Evolutionary conservation across 2,329 filamentous ascomycete species (phyloP), one percentile per base, ranked within the genome.

Genomic region (Phyllosticta citribraziliensis): DNA sequence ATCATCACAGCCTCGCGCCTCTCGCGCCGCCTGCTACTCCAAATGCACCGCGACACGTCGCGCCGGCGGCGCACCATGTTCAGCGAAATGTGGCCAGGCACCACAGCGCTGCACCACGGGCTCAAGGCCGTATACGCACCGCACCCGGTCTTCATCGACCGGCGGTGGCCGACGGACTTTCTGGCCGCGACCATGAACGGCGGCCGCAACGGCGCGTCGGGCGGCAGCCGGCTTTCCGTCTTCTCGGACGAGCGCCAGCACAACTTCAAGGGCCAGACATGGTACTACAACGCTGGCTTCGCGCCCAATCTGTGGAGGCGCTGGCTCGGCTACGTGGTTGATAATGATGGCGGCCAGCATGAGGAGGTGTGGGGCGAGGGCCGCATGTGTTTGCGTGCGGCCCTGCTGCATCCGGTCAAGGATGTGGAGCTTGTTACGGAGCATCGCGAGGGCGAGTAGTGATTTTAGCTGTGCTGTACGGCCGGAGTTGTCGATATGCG

Each of bases 41-140:
- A 84, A 5, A 91, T 92, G 87, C 88, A 92, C 73, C 82, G 88
- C 65, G 88, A 91, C 68, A 87, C 85, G 3, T 85, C 86, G 72
- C 79, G 81, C 27, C 78, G 83, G 66, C 84, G 84, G 64, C 88
- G 86, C 72, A 85, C 79, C 72, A 91, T 87, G 86, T 91, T 89
- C 70, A 84, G 82, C 25, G 88, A 92, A 72, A 92, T 92, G 88
- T 91, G 87, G 74, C 88, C 88, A 1, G 81, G 86, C 0, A 83
- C 81, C 0, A 81, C 85, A 69, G 87, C 88, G 0, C 77, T 92
- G 5, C 88, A 91, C 66, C 88, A 89, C 68, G 88, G 88, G 1
- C 79, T 90, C 67, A 92, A 92, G 74, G 88, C 87, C 22, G 86
- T 89, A 0, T 89, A 87, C 67, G 79, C 78, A 2, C 82, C 82